Percentiles rank a stretch among this genome's conserved stretches.
phyloP scores from a whole-genome alignment of 805 yeast species.

The Lipomyces orientalis region DNA sequence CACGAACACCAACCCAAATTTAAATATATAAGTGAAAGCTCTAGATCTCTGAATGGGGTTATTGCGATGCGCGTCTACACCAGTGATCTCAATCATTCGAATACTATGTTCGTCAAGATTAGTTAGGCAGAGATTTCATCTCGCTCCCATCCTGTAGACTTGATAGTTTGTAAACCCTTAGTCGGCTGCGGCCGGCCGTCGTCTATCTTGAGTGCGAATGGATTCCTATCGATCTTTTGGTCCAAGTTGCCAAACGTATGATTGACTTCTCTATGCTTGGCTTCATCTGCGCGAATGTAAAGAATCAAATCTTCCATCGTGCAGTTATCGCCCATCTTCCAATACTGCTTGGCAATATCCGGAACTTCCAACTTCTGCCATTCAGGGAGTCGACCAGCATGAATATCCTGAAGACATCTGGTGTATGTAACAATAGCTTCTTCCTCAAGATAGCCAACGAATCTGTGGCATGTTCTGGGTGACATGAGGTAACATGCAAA shows the following conservation, averaged over 20 bases:
- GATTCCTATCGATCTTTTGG: conserved; percentile 64
- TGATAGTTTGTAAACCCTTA: conserved; percentile 43
- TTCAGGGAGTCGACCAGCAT: conserved; percentile 56
- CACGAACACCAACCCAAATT: neutral
- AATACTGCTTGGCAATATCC: conserved; percentile 65
- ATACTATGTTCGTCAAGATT: neutral
- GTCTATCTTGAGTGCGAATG: conserved; percentile 59
- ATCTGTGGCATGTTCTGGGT: conserved; percentile 72
- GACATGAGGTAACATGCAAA: conserved; percentile 62
- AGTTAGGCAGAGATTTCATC: conserved; percentile 45
- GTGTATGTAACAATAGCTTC: conserved; percentile 76
- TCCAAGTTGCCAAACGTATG: conserved; percentile 73
- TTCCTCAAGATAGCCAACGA: conserved; percentile 79
- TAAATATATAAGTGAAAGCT: neutral
- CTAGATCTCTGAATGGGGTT: neutral
- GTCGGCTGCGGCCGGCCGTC: conserved; percentile 46
- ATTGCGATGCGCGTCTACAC: neutral
- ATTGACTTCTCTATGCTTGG: conserved; percentile 79
- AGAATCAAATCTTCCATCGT: conserved; percentile 64
- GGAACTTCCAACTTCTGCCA: conserved; percentile 56
- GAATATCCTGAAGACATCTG: conserved; percentile 61
- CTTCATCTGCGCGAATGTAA: conserved; percentile 75
- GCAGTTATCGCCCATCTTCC: conserved; percentile 61
- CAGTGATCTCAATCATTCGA: neutral
- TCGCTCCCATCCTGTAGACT: conserved; percentile 47